Conservation (phyloP, 2,329 filamentous ascomycete species). For the Furcasterigmium furcatum region DNA sequence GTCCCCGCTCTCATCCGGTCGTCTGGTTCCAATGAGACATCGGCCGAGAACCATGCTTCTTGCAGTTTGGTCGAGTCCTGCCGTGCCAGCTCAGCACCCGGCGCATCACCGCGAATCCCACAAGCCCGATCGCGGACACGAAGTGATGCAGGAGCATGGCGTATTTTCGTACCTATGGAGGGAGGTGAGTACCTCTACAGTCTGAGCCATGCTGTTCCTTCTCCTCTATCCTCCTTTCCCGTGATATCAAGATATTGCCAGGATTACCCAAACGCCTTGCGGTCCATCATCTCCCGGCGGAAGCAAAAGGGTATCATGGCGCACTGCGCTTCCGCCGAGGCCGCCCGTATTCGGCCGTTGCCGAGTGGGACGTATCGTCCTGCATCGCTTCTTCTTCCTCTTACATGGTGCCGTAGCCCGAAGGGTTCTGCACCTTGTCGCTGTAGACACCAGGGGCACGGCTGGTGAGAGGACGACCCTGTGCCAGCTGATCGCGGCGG, state of each 20-base stretch:
- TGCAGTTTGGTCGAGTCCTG: neutral
- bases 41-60: neutral
- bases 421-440: slow-evolving; percentile 69
- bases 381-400: neutral
- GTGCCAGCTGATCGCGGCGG: slow-evolving; percentile 59
- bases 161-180: no score
- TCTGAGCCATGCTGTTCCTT: no score
- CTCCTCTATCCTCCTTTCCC: no score
- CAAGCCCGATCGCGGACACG: no score
- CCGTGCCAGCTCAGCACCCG: neutral
- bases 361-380: no score
- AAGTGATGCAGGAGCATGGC: no score
- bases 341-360: neutral
- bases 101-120: neutral
- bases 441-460: slow-evolving; percentile 70
- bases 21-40: neutral
- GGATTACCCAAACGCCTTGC: neutral
- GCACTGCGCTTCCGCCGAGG: neutral
- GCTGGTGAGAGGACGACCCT: slow-evolving; percentile 49
- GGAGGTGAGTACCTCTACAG: no score
- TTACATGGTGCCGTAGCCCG: slow-evolving; percentile 51
- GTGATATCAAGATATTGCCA: no score
- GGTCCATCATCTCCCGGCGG: neutral
- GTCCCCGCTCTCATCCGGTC: no score
- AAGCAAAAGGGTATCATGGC: neutral